Percentiles rank a stretch among this genome's conserved stretches.
phyloP scores from a whole-genome alignment of 2,329 filamentous ascomycete species.

The Monilinia aucupariae region DNA sequence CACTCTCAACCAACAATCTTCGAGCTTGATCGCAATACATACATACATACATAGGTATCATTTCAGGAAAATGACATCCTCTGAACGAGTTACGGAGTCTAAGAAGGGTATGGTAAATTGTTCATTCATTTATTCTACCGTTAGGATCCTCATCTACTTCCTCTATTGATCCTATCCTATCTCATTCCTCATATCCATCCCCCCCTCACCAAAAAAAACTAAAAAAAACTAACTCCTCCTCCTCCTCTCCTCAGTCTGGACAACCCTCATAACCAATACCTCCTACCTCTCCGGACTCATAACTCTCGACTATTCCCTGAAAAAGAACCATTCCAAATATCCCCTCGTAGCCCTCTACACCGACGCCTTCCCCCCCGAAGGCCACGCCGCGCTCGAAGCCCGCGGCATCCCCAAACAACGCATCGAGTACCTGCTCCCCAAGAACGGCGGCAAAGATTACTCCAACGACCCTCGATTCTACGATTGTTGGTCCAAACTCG shows the following conservation, averaged over 20 bases:
- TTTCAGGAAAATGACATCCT: conserved; percentile 15
- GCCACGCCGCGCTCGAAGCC: conserved; percentile 61
- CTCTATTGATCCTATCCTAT: background rate
- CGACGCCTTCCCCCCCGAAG: conserved; percentile 63
- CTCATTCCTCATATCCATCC: background rate
- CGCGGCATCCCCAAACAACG: conserved; percentile 65
- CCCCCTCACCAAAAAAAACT: too few relatives aligned
- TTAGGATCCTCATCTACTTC: background rate
- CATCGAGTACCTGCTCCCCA: conserved; percentile 68
- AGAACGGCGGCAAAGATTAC: conserved; percentile 56
- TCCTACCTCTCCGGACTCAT: conserved; percentile 77
- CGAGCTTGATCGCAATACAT: too few relatives aligned
- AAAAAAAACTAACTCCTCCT: conserved; percentile 14
- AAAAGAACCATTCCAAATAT: conserved; percentile 59
- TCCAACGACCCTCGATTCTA: conserved; percentile 76
- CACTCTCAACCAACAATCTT: background rate
- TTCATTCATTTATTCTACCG: background rate
- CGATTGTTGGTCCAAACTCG: conserved; percentile 85
- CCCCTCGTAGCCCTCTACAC: conserved; percentile 81
- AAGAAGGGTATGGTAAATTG: conserved; percentile 27
- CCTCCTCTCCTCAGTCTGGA: conserved; percentile 63
- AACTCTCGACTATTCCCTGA: conserved; percentile 73
- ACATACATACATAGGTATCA: background rate
- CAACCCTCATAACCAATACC: conserved; percentile 78
- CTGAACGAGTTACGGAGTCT: conserved; percentile 30